phyloP scores from a whole-genome alignment of 1,284 basidiomycete genomes.

The Naganishia albida region DNA sequence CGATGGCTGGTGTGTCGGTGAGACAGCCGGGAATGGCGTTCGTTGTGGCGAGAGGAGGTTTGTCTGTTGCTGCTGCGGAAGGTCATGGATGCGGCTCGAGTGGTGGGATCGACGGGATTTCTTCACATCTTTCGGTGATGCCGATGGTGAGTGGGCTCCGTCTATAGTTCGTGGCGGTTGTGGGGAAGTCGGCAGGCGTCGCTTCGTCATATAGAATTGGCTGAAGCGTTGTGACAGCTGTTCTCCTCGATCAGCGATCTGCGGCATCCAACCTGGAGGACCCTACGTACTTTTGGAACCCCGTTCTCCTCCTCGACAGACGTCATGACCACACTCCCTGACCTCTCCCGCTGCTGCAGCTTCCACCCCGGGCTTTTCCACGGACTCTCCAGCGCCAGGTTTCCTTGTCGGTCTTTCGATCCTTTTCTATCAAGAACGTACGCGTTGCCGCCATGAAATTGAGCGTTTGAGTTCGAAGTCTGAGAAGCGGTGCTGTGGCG shows the following conservation, averaged over 20 bases:
- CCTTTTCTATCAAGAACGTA: too few species aligned
- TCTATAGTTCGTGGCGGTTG: neutral
- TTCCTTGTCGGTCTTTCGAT: too few species aligned
- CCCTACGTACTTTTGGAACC: constrained; percentile 27
- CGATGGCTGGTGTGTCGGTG: constrained; percentile 7
- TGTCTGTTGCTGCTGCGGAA: too few species aligned
- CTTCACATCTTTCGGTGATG: constrained; percentile 17
- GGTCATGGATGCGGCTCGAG: neutral
- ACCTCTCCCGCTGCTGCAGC: neutral
- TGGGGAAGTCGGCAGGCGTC: constrained; percentile 14
- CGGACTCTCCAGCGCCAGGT: constrained; percentile 31
- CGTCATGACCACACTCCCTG: constrained; percentile 2
- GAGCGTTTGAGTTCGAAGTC: too few species aligned
- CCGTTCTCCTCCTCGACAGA: constrained; percentile 4
- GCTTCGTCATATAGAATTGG: constrained; percentile 16
- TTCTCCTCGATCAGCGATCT: neutral
- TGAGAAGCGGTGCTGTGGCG: neutral
- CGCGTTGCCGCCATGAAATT: too few species aligned
- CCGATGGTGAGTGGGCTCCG: neutral
- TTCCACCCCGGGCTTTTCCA: constrained; percentile 35
- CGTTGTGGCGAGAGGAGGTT: neutral
- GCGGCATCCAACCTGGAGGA: too few species aligned
- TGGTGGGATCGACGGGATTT: constrained; percentile 2
- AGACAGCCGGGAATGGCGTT: neutral
- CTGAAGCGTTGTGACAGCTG: constrained; percentile 16